Conservation (phyloP, 495 filamentous ascomycete genomes). For the Mytilinidion resinicola region DNA sequence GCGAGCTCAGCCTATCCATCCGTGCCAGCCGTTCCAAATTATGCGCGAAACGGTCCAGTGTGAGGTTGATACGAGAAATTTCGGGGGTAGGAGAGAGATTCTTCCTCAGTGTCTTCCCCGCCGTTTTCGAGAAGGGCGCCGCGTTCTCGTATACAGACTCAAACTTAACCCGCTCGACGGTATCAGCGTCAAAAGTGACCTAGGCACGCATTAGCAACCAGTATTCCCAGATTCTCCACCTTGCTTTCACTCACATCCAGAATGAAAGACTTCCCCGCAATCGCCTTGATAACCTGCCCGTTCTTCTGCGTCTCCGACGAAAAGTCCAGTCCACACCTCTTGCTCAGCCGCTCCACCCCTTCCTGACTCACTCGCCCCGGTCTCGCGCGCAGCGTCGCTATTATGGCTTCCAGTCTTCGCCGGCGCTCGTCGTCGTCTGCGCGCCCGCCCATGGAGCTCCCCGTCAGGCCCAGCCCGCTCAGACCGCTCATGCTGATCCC, state of each 20-base stretch:
- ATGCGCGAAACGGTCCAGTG: constrained; percentile 62
- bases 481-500: constrained; percentile 34
- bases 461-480: constrained; percentile 23
- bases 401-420: constrained; percentile 48
- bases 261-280: constrained; percentile 55
- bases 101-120: constrained; percentile 47
- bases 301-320: constrained; percentile 59
- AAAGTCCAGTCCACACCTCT: constrained; percentile 66
- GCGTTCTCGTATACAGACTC: constrained; percentile 1
- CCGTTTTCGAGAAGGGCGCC: constrained; percentile 30
- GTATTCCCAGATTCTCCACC: neutral
- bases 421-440: constrained; percentile 53
- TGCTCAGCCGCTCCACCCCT: constrained; percentile 69
- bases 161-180: constrained; percentile 30
- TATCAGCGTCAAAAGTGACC: constrained; percentile 31
- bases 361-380: constrained; percentile 62
- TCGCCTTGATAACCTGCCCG: constrained; percentile 35
- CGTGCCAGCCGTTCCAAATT: constrained; percentile 75
- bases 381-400: constrained; percentile 40
- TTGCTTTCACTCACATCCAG: constrained; percentile 43
- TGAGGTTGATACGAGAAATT: constrained; percentile 46
- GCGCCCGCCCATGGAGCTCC: constrained; percentile 22
- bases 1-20: constrained; percentile 70
- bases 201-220: neutral
- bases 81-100: constrained; percentile 45